Conservation (phyloP, 2,329 filamentous ascomycete species). For the Tolypocladium amazonense region DNA sequence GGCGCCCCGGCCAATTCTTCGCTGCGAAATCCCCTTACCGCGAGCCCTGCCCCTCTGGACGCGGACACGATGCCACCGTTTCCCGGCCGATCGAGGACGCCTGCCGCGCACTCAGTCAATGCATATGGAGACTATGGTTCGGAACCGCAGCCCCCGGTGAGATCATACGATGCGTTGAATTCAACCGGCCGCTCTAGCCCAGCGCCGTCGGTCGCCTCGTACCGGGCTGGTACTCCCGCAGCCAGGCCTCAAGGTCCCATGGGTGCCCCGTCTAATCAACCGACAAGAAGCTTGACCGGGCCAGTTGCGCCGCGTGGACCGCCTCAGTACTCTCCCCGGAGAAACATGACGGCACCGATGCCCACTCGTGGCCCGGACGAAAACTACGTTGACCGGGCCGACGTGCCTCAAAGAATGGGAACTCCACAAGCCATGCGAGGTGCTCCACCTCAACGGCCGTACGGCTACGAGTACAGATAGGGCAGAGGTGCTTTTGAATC, state of each 20-base stretch:
- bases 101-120: slow-evolving; percentile 7
- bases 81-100: slow-evolving; percentile 20
- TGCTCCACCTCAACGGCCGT: background rate
- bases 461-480: background rate
- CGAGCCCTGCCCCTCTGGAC: slow-evolving; percentile 19
- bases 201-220: slow-evolving; percentile 17
- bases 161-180: slow-evolving; percentile 19
- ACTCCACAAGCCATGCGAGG: slow-evolving; percentile 11
- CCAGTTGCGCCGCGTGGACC: slow-evolving; percentile 21
- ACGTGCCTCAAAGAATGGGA: slow-evolving; percentile 15
- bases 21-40: slow-evolving; percentile 12
- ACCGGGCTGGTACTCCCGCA: slow-evolving; percentile 11
- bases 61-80: slow-evolving; percentile 17
- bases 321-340: slow-evolving; percentile 25
- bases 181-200: slow-evolving; percentile 21
- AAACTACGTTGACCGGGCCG: background rate
- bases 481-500: slow-evolving; percentile 7
- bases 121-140: slow-evolving; percentile 16
- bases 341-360: slow-evolving; percentile 35
- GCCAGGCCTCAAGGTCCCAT: slow-evolving; percentile 9
- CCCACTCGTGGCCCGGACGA: slow-evolving; percentile 18
- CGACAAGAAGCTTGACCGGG: slow-evolving; percentile 29
- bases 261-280: slow-evolving; percentile 12
- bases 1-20: slow-evolving; percentile 6
- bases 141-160: slow-evolving; percentile 6